Evolutionary conservation across 1,284 basidiomycete genomes (phyloP).

Genomic region (Boletellus sp.): DNA sequence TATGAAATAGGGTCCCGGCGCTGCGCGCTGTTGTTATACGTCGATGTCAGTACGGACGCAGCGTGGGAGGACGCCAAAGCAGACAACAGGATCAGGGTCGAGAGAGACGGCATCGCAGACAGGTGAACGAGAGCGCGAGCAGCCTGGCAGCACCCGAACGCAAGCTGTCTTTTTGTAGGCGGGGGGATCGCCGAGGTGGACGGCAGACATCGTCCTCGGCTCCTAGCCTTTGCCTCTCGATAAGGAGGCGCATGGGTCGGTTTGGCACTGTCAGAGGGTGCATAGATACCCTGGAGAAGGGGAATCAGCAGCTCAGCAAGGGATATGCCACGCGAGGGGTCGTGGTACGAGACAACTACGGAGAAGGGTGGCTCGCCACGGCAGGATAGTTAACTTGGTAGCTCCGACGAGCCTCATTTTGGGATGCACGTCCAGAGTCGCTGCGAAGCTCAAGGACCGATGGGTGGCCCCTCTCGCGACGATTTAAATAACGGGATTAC

Average conservation of each 20-base stretch:
- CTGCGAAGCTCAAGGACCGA: conserved; percentile 11
- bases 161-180: conserved; percentile 17
- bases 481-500: conserved; percentile 33
- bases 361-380: conserved; percentile 5
- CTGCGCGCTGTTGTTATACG: conserved; percentile 31
- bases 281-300: conserved; percentile 6
- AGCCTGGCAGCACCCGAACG: conserved; percentile 1
- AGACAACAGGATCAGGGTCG: conserved; percentile 10
- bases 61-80: conserved; percentile 9
- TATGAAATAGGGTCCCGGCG: conserved; percentile 49
- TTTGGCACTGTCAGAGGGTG: conserved; percentile 13
- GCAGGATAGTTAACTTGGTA: conserved; percentile 17
- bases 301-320: conserved; percentile 7
- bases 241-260: conserved; percentile 15
- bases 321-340: conserved; percentile 9
- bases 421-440: conserved; percentile 4
- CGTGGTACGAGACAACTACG: conserved; percentile 9
- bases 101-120: conserved; percentile 1
- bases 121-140: conserved; percentile 1
- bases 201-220: conserved; percentile 12
- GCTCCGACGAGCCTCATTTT: not conserved
- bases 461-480: conserved; percentile 3
- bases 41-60: conserved; percentile 8
- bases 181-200: conserved; percentile 6
- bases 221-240: conserved; percentile 9